These are phyloP conservation scores for Domatiomyces catenatus DNA, from an alignment of 2,329 filamentous ascomycete genomes.

Conservation along the genomic window DNA sequence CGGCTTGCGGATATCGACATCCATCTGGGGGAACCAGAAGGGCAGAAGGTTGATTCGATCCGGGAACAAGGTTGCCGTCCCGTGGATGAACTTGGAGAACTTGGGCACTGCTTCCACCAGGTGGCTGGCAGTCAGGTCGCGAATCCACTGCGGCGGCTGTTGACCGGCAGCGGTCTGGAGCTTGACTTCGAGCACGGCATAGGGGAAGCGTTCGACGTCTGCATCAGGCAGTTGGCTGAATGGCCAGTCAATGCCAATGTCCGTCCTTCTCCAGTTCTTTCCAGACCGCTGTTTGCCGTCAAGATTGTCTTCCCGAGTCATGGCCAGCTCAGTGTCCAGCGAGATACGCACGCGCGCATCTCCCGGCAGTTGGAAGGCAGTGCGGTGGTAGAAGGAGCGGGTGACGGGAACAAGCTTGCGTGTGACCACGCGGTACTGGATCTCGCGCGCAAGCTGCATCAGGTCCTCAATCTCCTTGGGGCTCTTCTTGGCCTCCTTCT, in stretches of 20 bases:
- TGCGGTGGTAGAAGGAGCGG: constrained; percentile 94
- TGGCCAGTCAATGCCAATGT: constrained; percentile 91
- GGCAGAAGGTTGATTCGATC: constrained; percentile 76
- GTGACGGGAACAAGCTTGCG: constrained; percentile 79
- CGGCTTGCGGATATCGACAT: constrained; percentile 90
- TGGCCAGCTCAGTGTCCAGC: constrained; percentile 86
- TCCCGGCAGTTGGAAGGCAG: constrained; percentile 90
- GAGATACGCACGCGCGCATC: constrained; percentile 94
- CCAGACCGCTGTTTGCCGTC: constrained; percentile 63
- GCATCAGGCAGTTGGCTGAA: constrained; percentile 75
- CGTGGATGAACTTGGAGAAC: constrained; percentile 98
- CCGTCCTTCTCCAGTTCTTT: constrained; percentile 89
- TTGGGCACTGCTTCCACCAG: constrained; percentile 97
- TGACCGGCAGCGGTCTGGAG: constrained; percentile 91
- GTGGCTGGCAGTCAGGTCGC: constrained; percentile 81
- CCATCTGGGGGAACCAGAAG: constrained; percentile 98
- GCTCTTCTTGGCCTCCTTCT: constrained; percentile 87
- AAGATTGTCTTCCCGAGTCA: constrained; percentile 89
- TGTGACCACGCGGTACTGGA: constrained; percentile 84
- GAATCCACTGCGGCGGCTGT: constrained; percentile 91
- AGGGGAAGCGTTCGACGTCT: constrained; percentile 84
- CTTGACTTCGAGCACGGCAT: constrained; percentile 93
- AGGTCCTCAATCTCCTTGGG: constrained; percentile 79
- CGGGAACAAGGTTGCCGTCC: constrained; percentile 74
- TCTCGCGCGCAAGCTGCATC: constrained; percentile 74